Conservation (phyloP, 2,329 filamentous ascomycete genomes). For the Rutstroemia sp. region DNA sequence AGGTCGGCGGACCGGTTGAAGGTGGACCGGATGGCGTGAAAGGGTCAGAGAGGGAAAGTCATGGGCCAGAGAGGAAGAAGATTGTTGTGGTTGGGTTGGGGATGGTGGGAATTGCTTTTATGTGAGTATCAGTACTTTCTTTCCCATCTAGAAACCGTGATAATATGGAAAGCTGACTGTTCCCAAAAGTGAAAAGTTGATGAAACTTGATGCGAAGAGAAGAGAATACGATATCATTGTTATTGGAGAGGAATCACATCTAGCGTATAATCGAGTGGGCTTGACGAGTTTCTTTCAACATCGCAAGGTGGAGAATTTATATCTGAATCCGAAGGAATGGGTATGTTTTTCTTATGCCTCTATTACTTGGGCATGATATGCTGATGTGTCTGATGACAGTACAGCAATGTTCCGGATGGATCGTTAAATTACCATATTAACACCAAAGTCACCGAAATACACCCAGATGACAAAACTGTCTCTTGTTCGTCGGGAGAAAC, state of each 20-base stretch:
- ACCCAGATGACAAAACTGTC: slow-evolving; percentile 57
- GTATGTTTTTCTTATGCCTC: slow-evolving; percentile 35
- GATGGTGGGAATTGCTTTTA: slow-evolving; percentile 87
- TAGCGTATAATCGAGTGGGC: slow-evolving; percentile 88
- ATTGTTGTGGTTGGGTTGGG: slow-evolving; percentile 81
- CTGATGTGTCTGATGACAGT: slow-evolving; percentile 15
- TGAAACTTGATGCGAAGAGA: slow-evolving; percentile 72
- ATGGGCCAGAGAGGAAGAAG: slow-evolving; percentile 44
- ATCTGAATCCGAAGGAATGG: slow-evolving; percentile 80
- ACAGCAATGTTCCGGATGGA: slow-evolving; percentile 40
- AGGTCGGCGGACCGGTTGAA: slow-evolving; percentile 18
- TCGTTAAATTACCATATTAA: slow-evolving; percentile 70
- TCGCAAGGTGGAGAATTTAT: slow-evolving; percentile 77
- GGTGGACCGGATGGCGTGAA: slow-evolving; percentile 20
- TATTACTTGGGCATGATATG: neutral
- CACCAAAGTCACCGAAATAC: slow-evolving; percentile 62
- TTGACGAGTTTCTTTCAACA: slow-evolving; percentile 86
- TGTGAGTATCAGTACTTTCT: slow-evolving; percentile 47
- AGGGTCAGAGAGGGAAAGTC: slow-evolving; percentile 18
- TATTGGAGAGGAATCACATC: slow-evolving; percentile 78
- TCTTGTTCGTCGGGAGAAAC: slow-evolving; percentile 61
- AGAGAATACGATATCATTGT: slow-evolving; percentile 76
- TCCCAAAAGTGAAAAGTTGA: slow-evolving; percentile 65
- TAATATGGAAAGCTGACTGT: neutral
- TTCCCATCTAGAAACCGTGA: neutral